Conservation (phyloP, 306 rosid genomes). For the Fragaria vesca region DNA sequence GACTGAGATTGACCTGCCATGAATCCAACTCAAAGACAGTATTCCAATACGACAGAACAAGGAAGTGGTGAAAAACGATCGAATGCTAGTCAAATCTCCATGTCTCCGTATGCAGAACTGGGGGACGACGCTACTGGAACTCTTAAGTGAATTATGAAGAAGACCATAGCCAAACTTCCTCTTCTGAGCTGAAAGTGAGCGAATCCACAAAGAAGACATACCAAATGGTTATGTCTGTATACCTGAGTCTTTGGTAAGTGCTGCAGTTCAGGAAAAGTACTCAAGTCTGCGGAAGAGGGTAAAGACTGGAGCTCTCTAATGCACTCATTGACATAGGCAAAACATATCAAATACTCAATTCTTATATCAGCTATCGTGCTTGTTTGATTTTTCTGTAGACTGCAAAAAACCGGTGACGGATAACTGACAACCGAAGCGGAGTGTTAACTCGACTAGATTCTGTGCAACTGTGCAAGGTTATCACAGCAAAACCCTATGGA, state of each 20-base stretch:
- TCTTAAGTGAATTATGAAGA: not conserved
- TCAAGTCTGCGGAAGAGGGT: not conserved
- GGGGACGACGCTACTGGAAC: not conserved
- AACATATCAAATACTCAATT: not conserved
- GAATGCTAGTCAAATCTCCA: not conserved
- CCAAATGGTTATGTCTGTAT: not conserved
- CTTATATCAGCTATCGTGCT: not conserved
- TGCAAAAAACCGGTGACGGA: too few species aligned
- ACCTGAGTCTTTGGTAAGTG: not conserved
- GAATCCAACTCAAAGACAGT: slow-evolving; percentile 6
- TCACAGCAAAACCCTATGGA: too few species aligned
- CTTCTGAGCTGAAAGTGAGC: slow-evolving; percentile 13
- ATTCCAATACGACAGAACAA: not conserved
- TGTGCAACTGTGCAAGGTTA: too few species aligned
- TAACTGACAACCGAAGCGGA: too few species aligned
- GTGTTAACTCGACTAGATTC: too few species aligned
- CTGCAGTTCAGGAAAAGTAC: not conserved
- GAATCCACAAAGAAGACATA: slow-evolving; percentile 5
- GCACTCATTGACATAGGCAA: not conserved
- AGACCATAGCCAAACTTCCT: slow-evolving; percentile 7
- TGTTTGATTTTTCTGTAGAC: not conserved
- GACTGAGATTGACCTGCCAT: slow-evolving; percentile 9
- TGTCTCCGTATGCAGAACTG: not conserved
- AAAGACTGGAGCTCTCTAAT: not conserved
- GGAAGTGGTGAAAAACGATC: not conserved